phyloP scores from a whole-genome alignment of 768 basidiomycete species.

The Trametes elegans region DNA sequence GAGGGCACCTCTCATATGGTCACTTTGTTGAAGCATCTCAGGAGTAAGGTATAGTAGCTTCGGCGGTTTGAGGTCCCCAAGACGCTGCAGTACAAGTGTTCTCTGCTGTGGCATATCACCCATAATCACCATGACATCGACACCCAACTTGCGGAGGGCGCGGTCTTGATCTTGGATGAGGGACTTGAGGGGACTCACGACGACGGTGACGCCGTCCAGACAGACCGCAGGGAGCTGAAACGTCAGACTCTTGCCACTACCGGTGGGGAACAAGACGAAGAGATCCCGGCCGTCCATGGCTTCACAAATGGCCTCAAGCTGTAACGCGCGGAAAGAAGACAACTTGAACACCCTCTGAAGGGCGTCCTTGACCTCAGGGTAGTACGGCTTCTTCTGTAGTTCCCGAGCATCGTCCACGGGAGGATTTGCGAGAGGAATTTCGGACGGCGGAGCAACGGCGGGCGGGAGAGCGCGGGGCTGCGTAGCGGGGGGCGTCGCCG shows the following conservation, averaged over 20 bases:
- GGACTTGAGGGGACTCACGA: slow-evolving; percentile 85
- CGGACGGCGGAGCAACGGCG: not conserved
- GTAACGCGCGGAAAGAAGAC: slow-evolving; percentile 71
- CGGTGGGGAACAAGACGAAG: slow-evolving; percentile 96
- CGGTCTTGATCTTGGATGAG: slow-evolving; percentile 90
- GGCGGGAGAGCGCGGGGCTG: not conserved
- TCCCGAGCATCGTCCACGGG: not conserved
- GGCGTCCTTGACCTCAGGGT: slow-evolving; percentile 39
- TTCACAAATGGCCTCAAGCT: slow-evolving; percentile 81
- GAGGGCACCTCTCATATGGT: slow-evolving; percentile 53
- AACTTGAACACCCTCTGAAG: slow-evolving; percentile 64
- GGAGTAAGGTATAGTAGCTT: slow-evolving; percentile 87
- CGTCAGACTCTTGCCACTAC: slow-evolving; percentile 87
- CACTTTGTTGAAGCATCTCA: slow-evolving; percentile 75
- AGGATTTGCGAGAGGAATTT: not conserved
- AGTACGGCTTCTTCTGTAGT: slow-evolving; percentile 20
- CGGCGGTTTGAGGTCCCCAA: slow-evolving; percentile 48
- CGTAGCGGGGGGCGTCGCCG: slow-evolving; percentile 7
- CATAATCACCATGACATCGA: slow-evolving; percentile 71
- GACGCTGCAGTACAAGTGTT: slow-evolving; percentile 42
- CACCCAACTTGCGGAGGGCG: slow-evolving; percentile 56
- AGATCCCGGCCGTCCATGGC: slow-evolving; percentile 81
- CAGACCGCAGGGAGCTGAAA: slow-evolving; percentile 92
- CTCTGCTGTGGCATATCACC: slow-evolving; percentile 46
- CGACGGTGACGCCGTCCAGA: slow-evolving; percentile 75